A percentile compares a stretch with the other conserved stretches of the same genome.
These are phyloP conservation scores for Elasticomyces elasticus DNA, from an alignment of 495 filamentous ascomycete species.

Conservation along the genomic window DNA sequence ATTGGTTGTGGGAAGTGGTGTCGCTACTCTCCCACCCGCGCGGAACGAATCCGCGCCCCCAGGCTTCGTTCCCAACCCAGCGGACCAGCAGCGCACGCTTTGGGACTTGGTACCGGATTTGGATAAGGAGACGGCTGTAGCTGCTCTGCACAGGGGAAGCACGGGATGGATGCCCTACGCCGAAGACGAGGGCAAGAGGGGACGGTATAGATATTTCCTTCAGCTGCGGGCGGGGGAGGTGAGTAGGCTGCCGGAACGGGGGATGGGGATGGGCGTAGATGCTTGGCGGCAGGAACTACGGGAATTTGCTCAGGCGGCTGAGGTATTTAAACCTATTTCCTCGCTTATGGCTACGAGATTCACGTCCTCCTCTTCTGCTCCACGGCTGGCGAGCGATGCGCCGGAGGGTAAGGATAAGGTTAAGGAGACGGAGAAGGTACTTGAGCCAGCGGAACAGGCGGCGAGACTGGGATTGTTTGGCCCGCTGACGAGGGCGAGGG, in stretches of 20 bases:
- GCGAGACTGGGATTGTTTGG: constrained; percentile 93
- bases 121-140: constrained; percentile 61
- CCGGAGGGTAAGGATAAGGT: constrained; percentile 31
- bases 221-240: constrained; percentile 63
- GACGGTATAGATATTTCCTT: constrained; percentile 70
- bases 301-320: constrained; percentile 81
- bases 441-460: constrained; percentile 75
- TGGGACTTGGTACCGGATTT: constrained; percentile 61
- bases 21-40: constrained; percentile 64
- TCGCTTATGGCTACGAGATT: constrained; percentile 89
- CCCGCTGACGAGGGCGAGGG: constrained; percentile 60
- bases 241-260: constrained; percentile 42
- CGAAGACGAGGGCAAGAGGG: constrained; percentile 67
- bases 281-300: constrained; percentile 72
- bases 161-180: constrained; percentile 75
- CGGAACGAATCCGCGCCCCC: constrained; percentile 59
- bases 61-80: constrained; percentile 41
- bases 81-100: constrained; percentile 49
- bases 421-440: constrained; percentile 45
- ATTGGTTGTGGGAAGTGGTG: constrained; percentile 66
- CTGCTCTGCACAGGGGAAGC: constrained; percentile 59
- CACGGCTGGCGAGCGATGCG: constrained; percentile 35
- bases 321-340: constrained; percentile 86
- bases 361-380: constrained; percentile 53
- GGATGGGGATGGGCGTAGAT: constrained; percentile 47